Percentiles rank a stretch among this genome's conserved stretches.
Evolutionary conservation across 371 early-diverging fungal species (phyloP).

Genomic region (Gilbertella persicaria): DNA sequence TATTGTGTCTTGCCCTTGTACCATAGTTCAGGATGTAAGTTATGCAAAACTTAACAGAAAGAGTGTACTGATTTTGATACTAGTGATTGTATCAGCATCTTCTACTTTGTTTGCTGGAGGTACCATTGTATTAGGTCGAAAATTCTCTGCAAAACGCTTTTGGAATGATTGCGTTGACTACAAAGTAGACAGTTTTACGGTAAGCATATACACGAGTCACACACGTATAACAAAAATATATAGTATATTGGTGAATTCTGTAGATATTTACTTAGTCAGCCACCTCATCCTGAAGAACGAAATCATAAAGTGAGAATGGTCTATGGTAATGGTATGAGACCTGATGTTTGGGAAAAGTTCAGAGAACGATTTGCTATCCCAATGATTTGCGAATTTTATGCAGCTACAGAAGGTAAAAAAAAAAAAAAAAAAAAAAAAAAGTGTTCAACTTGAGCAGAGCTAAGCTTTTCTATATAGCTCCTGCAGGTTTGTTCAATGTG

Average conservation of each 20-base stretch:
- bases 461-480: conserved; percentile 14
- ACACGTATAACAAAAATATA: too few species aligned
- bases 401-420: conserved; percentile 53
- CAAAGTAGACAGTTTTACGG: conserved; percentile 40
- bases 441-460: background rate
- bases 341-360: conserved; percentile 67
- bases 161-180: conserved; percentile 52
- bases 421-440: background rate
- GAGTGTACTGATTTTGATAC: background rate
- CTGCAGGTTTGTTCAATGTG: conserved; percentile 42
- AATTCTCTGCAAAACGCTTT: conserved; percentile 52
- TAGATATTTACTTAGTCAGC: conserved; percentile 60
- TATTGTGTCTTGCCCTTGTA: conserved; percentile 56
- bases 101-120: conserved; percentile 33
- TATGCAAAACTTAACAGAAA: background rate
- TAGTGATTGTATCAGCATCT: conserved; percentile 39
- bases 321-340: conserved; percentile 72
- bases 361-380: conserved; percentile 51
- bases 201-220: conserved; percentile 18
- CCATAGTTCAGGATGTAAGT: conserved; percentile 53
- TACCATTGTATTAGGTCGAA: conserved; percentile 46
- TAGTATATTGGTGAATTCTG: conserved; percentile 76
- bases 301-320: conserved; percentile 50
- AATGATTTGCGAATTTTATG: conserved; percentile 62
- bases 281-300: conserved; percentile 50